These are phyloP conservation scores for Barnettozyma californica DNA, from an alignment of 805 yeast species.

Conservation along the genomic window DNA sequence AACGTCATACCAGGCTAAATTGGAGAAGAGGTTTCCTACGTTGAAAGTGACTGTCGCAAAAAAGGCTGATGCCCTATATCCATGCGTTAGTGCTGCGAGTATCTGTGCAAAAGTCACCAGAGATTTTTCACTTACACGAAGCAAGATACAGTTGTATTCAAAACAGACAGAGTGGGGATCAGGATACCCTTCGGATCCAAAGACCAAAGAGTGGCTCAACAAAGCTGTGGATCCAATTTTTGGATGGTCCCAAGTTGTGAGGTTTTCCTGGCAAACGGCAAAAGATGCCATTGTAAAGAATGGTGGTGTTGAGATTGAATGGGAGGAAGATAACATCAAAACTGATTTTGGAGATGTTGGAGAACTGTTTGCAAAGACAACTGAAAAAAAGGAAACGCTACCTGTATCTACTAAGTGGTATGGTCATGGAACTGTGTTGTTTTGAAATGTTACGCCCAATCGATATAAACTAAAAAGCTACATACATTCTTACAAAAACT, in stretches of 20 bases:
- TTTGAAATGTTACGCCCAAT: slow-evolving; percentile 4
- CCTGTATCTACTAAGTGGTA: slow-evolving; percentile 26
- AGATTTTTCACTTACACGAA: slow-evolving; percentile 51
- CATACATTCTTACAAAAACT: background rate
- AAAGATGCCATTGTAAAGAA: slow-evolving; percentile 58
- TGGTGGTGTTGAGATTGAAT: slow-evolving; percentile 50
- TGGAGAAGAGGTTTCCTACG: slow-evolving; percentile 62
- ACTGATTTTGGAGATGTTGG: slow-evolving; percentile 23
- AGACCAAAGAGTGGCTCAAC: slow-evolving; percentile 73
- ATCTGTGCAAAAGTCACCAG: slow-evolving; percentile 96
- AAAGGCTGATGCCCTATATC: slow-evolving; percentile 90
- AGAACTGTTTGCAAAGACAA: slow-evolving; percentile 10
- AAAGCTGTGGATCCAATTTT: slow-evolving; percentile 60
- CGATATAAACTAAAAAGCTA: too few species aligned
- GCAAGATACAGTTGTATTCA: slow-evolving; percentile 26
- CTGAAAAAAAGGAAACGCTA: slow-evolving; percentile 6
- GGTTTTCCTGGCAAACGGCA: slow-evolving; percentile 95
- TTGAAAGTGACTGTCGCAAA: slow-evolving; percentile 78
- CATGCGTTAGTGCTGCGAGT: slow-evolving; percentile 91
- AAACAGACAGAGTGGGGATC: slow-evolving; percentile 54
- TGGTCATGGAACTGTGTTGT: slow-evolving; percentile 18
- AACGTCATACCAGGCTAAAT: slow-evolving; percentile 68
- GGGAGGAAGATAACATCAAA: slow-evolving; percentile 43
- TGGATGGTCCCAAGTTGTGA: slow-evolving; percentile 76
- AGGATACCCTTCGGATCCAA: slow-evolving; percentile 93